Conservation (phyloP, 1,284 basidiomycete genomes). For the Ganoderma boninense region DNA sequence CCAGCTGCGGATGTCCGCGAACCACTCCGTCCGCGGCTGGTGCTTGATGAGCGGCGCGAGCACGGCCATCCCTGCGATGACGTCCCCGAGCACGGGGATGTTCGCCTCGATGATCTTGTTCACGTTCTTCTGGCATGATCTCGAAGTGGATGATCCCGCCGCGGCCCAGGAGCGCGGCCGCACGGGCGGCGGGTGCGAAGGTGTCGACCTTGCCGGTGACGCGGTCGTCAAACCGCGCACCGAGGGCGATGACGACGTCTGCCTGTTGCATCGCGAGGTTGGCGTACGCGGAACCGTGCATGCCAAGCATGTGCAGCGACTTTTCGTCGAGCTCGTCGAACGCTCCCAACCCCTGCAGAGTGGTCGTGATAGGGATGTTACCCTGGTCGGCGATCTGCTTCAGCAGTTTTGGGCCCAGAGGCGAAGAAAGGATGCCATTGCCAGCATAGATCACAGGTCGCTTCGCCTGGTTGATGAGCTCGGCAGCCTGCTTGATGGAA, state of each 20-base stretch:
- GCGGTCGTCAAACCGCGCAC: conserved; percentile 97
- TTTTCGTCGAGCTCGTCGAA: conserved; percentile 93
- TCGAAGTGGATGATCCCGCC: conserved; percentile 99
- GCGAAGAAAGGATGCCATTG: conserved; percentile 87
- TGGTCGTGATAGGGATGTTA: conserved; percentile 97
- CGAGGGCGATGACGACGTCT: conserved; percentile 97
- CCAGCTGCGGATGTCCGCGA: conserved; percentile 83
- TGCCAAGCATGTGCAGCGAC: conserved; percentile 97
- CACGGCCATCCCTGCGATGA: conserved; percentile 82
- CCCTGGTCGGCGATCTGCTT: conserved; percentile 84
- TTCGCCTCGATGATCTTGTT: conserved; percentile 98
- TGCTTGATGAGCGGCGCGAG: conserved; percentile 83
- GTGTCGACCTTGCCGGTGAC: conserved; percentile 92
- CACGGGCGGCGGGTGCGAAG: conserved; percentile 92
- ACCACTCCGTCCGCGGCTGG: conserved; percentile 81
- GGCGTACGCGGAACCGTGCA: conserved; percentile 98
- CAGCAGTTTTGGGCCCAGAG: conserved; percentile 87
- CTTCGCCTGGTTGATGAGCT: conserved; percentile 92
- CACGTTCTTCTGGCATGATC: conserved; percentile 98
- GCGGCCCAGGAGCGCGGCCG: conserved; percentile 85
- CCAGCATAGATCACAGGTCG: conserved; percentile 95
- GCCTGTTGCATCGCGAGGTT: conserved; percentile 98
- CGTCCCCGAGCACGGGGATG: conserved; percentile 94
- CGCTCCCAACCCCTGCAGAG: conserved; percentile 93
- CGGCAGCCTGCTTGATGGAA: conserved; percentile 85